Evolutionary conservation across 1,284 basidiomycete genomes (phyloP).

Genomic region (Cryptococcus floricola): DNA sequence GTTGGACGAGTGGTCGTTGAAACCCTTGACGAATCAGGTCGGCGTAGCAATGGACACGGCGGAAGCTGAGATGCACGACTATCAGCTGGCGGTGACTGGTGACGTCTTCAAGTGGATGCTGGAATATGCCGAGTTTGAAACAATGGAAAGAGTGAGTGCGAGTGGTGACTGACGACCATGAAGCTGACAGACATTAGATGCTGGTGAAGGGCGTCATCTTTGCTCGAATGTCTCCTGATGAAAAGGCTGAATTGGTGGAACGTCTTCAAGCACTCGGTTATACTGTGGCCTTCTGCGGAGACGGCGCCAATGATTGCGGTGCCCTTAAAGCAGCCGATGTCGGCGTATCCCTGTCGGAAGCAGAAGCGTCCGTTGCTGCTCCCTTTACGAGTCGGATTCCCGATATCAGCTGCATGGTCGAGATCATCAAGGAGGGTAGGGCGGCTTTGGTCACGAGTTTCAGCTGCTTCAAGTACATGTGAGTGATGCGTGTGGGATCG

Average conservation of each 20-base stretch:
- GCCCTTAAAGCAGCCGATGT: slow-evolving; percentile 98
- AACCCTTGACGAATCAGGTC: slow-evolving; percentile 63
- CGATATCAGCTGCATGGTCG: slow-evolving; percentile 93
- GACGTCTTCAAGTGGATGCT: slow-evolving; percentile 99
- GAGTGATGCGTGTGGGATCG: slow-evolving; percentile 41
- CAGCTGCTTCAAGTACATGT: slow-evolving; percentile 99
- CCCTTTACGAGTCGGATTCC: slow-evolving; percentile 93
- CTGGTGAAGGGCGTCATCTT: slow-evolving; percentile 97
- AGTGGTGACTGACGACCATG: not conserved
- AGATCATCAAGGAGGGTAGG: slow-evolving; percentile 93
- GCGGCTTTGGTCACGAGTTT: slow-evolving; percentile 96
- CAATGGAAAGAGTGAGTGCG: slow-evolving; percentile 72
- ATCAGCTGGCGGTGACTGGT: slow-evolving; percentile 89
- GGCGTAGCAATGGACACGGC: slow-evolving; percentile 57
- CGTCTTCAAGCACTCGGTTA: slow-evolving; percentile 89
- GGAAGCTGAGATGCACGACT: slow-evolving; percentile 70
- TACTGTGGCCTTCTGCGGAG: slow-evolving; percentile 96
- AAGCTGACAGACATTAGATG: slow-evolving; percentile 61
- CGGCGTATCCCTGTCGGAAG: slow-evolving; percentile 93
- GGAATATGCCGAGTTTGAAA: slow-evolving; percentile 89
- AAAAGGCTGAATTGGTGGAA: slow-evolving; percentile 98
- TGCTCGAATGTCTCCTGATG: slow-evolving; percentile 98
- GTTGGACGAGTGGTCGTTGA: slow-evolving; percentile 83
- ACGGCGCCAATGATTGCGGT: slow-evolving; percentile 98
- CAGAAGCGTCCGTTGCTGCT: slow-evolving; percentile 98